Percentiles rank a stretch among this genome's conserved stretches.
phyloP scores from a whole-genome alignment of 495 filamentous ascomycete genomes.

The Penicillium maclennaniae region DNA sequence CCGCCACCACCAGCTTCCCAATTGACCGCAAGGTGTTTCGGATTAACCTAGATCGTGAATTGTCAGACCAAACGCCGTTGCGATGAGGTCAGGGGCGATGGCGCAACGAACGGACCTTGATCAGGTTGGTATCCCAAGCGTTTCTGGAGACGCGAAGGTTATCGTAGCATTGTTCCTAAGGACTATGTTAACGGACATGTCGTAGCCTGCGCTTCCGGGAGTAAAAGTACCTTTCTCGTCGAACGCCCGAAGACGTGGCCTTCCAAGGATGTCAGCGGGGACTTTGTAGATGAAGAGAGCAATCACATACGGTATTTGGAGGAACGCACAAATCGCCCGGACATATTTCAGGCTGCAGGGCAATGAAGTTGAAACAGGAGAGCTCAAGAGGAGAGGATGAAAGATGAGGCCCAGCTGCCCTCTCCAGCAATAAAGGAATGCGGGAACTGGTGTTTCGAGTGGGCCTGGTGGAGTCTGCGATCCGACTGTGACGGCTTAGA shows the following conservation, averaged over 20 bases:
- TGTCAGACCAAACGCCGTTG: conserved; percentile 22
- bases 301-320: conserved; percentile 90
- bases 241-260: conserved; percentile 97
- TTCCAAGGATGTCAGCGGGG: conserved; percentile 43
- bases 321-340: conserved; percentile 94
- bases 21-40: conserved; percentile 94
- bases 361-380: conserved; percentile 7
- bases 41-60: conserved; percentile 65
- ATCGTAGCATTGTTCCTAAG: conserved; percentile 88
- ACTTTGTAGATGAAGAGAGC: conserved; percentile 11
- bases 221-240: conserved; percentile 70
- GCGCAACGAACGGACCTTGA: conserved; percentile 64
- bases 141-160: conserved; percentile 92
- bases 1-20: conserved; percentile 97
- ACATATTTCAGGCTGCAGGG: conserved; percentile 54
- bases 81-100: conserved; percentile 31
- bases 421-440: conserved; percentile 23
- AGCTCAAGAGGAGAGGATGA: conserved; percentile 16
- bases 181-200: conserved; percentile 5
- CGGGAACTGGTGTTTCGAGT: conserved; percentile 27
- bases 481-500: neutral
- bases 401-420: conserved; percentile 14
- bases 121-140: conserved; percentile 97
- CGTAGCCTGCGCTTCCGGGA: neutral
- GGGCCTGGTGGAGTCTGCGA: conserved; percentile 29